Base-by-base conservation (phyloP, 2,329 filamentous ascomycete species). In the Trichophyton rubrum region DNA sequence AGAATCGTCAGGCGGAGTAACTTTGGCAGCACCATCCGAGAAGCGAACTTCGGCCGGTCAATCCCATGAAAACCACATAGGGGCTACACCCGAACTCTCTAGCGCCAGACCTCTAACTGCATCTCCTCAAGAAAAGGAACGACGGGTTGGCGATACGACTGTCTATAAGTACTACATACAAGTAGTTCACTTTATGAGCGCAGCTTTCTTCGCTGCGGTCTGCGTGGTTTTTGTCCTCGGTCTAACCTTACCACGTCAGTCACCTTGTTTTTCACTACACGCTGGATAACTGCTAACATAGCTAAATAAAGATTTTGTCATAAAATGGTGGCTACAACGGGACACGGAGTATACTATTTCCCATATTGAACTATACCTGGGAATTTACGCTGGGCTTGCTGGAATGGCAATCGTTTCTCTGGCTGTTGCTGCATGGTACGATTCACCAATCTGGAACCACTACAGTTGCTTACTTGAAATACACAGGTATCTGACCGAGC, bases 111-210 rank as follows among this genome's bases (percentile, higher is more conserved):
- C 15, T 15, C 15, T 40, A 40, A 15, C 38, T 13, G 15, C 9
- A 15, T 3, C 9, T 15, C 4, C 38, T 5, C 9, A 40, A 15
- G 15, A 15, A 3, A 15, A 40, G 3, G 15, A 15, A 15, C 20
- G 58, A 24, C 58, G 56, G 13, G 41, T 59, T 6, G 60, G 60
- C 11, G 60, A 61, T 22, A 53, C 27, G 24, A 45, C 22, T 13
- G 51, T 61, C 35, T 61, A 61, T 40, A 55, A 40, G 20, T 35
- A 58, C 5, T 61, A 61, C 22, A 24, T 30, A 40, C 38, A 40
- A 40, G 15, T 15, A 3, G 38, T 40, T 40, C 38, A 40, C 38
- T 4, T 3, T 40, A 11, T 40, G 38, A 40, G 15, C 15, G 38
- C 38, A 15, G 38, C 15, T 40, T 40, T 40, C 38, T 40, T 40